Evolutionary conservation across 108 stramenopile species (phyloP).

Genomic region (Fragilariopsis cylindrus): DNA sequence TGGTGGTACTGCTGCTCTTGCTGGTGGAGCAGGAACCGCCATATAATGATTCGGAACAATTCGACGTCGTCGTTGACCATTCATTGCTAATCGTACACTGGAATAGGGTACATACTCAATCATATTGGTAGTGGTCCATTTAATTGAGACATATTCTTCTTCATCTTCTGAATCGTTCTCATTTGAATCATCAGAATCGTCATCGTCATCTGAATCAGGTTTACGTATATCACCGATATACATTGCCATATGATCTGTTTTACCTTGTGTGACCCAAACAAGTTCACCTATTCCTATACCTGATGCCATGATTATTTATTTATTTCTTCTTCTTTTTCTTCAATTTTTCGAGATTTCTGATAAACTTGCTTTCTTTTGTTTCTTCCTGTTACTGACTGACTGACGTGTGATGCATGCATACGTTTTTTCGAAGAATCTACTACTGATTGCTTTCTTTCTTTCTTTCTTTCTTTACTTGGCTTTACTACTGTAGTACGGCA

Average conservation of each 20-base stretch:
- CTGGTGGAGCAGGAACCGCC: neutral
- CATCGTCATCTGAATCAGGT: constrained; percentile 2
- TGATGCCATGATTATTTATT: neutral
- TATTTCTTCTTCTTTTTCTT: neutral
- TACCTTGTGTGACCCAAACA: constrained; percentile 8
- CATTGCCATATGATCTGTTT: constrained; percentile 14
- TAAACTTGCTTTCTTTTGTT: too few species aligned
- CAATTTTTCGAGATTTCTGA: too few species aligned
- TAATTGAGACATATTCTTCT: constrained; percentile 4
- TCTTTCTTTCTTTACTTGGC: too few species aligned
- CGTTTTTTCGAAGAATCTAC: too few species aligned
- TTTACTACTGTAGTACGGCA: too few species aligned
- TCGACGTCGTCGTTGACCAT: constrained; percentile 9
- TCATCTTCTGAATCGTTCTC: neutral
- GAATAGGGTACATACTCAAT: neutral
- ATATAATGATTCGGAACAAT: constrained; percentile 1
- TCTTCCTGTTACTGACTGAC: too few species aligned
- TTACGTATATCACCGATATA: neutral
- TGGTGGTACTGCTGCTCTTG: too few species aligned
- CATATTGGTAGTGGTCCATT: neutral
- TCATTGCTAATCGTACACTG: neutral
- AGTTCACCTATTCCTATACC: neutral
- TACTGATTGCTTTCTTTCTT: too few species aligned
- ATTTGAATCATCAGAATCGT: neutral
- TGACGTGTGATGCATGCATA: too few species aligned